Evolutionary conservation across 257 asterid species (phyloP).

Genomic region (Parsonsia alboflavescens): DNA sequence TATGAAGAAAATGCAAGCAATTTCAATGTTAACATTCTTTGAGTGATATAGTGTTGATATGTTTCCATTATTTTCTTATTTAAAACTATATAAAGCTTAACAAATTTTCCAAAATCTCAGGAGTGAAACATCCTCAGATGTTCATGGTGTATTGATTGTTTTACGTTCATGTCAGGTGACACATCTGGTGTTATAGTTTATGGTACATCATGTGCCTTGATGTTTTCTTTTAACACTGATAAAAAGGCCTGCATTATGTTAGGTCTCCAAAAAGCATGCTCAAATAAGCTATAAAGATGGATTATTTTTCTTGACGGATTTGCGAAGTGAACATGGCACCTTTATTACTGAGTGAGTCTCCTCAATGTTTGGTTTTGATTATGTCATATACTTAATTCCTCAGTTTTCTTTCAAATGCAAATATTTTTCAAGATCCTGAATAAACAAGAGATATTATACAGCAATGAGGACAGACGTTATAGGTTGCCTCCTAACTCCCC

Average conservation of each 20-base stretch:
- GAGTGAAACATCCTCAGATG: constrained; percentile 46
- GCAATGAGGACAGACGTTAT: constrained; percentile 62
- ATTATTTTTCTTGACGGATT: constrained; percentile 61
- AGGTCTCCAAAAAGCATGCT: constrained; percentile 74
- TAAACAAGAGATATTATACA: constrained; percentile 23
- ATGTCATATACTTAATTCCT: too few relatives aligned
- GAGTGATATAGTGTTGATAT: neutral
- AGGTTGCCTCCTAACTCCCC: constrained; percentile 63
- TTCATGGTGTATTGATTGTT: constrained; percentile 48
- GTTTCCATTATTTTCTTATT: neutral
- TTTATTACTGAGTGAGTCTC: constrained; percentile 66
- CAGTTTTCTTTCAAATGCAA: neutral
- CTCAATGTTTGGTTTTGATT: neutral
- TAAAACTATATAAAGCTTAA: neutral
- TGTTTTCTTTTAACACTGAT: neutral
- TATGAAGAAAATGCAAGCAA: too few relatives aligned
- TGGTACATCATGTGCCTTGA: neutral
- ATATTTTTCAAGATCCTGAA: neutral
- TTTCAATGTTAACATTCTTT: too few relatives aligned
- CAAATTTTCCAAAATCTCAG: constrained; percentile 32
- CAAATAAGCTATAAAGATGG: constrained; percentile 68
- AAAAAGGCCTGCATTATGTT: neutral
- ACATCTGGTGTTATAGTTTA: neutral
- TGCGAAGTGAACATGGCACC: constrained; percentile 76
- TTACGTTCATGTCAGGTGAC: constrained; percentile 66